A percentile compares a stretch with the other conserved stretches of the same genome.
Conservation (phyloP, 768 basidiomycete species). For the Cystofilobasidium capitatum region DNA sequence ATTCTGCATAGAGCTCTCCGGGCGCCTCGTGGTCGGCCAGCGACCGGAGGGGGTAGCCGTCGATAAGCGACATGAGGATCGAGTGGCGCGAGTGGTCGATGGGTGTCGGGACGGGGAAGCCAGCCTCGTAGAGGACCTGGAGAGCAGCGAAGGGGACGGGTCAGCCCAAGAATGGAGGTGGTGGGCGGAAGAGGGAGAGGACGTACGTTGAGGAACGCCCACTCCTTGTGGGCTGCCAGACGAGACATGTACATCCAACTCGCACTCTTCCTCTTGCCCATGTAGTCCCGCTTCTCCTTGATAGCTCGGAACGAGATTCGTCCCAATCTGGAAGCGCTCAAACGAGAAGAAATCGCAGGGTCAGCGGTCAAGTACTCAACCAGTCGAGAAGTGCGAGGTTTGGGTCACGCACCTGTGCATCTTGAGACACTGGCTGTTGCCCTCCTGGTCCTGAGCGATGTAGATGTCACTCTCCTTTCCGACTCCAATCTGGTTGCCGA, state of each 20-base stretch:
- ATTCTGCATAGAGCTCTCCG: slow-evolving; percentile 73
- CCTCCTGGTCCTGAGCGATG: slow-evolving; percentile 73
- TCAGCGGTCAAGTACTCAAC: neutral
- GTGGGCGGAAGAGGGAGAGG: neutral
- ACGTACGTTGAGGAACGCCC: slow-evolving; percentile 92
- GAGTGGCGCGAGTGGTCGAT: slow-evolving; percentile 92
- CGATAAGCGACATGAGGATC: slow-evolving; percentile 90
- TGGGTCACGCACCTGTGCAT: slow-evolving; percentile 62
- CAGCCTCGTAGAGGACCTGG: slow-evolving; percentile 81
- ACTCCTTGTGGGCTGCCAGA: slow-evolving; percentile 92
- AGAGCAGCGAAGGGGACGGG: neutral
- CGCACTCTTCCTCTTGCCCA: slow-evolving; percentile 88
- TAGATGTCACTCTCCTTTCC: slow-evolving; percentile 87
- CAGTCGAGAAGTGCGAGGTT: neutral
- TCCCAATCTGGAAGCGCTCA: slow-evolving; percentile 56
- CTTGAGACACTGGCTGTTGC: slow-evolving; percentile 80
- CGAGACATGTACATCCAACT: slow-evolving; percentile 99
- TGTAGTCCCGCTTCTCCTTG: slow-evolving; percentile 91
- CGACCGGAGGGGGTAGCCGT: slow-evolving; percentile 88
- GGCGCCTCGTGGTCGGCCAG: slow-evolving; percentile 73
- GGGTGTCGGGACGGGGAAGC: slow-evolving; percentile 84
- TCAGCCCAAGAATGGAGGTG: neutral
- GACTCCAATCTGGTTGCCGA: slow-evolving; percentile 96
- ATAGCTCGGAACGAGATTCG: slow-evolving; percentile 96
- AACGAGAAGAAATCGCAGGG: neutral